Conservation (phyloP, 352 stramenopile genomes). For the Pythium rhizo-oryzae region DNA sequence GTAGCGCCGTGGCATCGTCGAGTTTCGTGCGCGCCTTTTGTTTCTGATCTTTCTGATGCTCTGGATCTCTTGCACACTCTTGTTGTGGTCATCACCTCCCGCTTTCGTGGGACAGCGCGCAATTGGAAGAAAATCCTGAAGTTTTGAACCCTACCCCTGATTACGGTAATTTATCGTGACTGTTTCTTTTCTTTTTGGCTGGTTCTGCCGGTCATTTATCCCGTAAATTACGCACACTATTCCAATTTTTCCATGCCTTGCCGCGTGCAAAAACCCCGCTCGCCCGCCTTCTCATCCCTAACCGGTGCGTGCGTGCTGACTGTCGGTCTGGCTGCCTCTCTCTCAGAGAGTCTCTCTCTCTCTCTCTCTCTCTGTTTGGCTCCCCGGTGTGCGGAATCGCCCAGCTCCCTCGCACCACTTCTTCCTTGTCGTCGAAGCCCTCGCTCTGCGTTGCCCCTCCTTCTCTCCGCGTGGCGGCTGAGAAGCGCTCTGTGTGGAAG, state of each 20-base stretch:
- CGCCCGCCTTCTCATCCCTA: conserved; percentile 15
- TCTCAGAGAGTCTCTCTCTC: conserved; percentile 13
- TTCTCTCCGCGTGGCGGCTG: conserved; percentile 16
- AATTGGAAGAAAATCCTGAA: conserved; percentile 6
- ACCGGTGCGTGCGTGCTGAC: conserved; percentile 19
- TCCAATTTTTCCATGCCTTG: conserved; percentile 22
- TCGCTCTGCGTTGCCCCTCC: conserved; percentile 2
- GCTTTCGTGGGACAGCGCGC: not conserved
- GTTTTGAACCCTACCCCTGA: conserved; percentile 4
- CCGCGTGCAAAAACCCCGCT: not conserved
- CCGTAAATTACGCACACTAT: not conserved
- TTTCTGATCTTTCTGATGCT: conserved; percentile 2
- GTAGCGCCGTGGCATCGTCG: not conserved
- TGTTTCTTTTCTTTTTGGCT: not conserved
- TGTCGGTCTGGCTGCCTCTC: conserved; percentile 17
- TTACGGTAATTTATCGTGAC: not conserved
- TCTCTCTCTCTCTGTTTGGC: conserved; percentile 4
- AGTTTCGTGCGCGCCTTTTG: conserved; percentile 1
- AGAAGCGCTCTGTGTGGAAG: not conserved
- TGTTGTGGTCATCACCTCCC: not conserved
- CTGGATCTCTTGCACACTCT: not conserved
- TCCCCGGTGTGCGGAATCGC: not conserved
- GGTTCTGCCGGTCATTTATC: conserved; percentile 1
- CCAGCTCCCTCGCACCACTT: conserved; percentile 18
- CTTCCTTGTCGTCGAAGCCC: conserved; percentile 24